Percentiles rank a stretch among this genome's conserved stretches.
phyloP scores from a whole-genome alignment of 306 rosid species.

The Citrullus mucosospermus region DNA sequence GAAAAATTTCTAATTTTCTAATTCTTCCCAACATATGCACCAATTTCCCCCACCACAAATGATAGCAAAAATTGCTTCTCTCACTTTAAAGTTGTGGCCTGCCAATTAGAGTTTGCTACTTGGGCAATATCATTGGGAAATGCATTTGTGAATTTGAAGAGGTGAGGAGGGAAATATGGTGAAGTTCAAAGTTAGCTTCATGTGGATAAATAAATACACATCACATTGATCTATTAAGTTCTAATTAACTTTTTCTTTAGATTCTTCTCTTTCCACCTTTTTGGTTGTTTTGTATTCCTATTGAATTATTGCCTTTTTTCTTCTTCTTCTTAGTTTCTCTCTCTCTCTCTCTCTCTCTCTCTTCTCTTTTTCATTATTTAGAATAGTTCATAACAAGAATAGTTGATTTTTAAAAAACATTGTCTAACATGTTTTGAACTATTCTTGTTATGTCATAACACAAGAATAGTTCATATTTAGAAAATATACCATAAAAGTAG shows the following conservation, averaged over 20 bases:
- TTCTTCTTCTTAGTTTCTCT: neutral
- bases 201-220: neutral
- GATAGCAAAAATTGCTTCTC: neutral
- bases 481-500: no score
- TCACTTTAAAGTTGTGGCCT: neutral
- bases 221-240: neutral
- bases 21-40: neutral
- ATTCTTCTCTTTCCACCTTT: slow-evolving; percentile 1
- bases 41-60: slow-evolving; percentile 1
- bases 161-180: neutral
- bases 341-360: no score
- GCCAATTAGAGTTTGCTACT: neutral
- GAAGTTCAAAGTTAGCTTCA: neutral
- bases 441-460: no score
- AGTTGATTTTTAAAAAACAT: no score
- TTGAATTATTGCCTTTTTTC: neutral
- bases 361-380: no score
- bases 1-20: neutral
- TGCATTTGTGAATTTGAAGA: neutral
- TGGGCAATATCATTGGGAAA: neutral
- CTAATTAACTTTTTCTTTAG: neutral
- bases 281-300: neutral
- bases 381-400: no score
- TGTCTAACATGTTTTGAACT: no score
- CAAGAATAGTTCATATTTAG: no score